A percentile compares a stretch with the other conserved stretches of the same genome.
Conservation (phyloP, 2,329 filamentous ascomycete genomes). For the Annulohypoxylon truncatum region DNA sequence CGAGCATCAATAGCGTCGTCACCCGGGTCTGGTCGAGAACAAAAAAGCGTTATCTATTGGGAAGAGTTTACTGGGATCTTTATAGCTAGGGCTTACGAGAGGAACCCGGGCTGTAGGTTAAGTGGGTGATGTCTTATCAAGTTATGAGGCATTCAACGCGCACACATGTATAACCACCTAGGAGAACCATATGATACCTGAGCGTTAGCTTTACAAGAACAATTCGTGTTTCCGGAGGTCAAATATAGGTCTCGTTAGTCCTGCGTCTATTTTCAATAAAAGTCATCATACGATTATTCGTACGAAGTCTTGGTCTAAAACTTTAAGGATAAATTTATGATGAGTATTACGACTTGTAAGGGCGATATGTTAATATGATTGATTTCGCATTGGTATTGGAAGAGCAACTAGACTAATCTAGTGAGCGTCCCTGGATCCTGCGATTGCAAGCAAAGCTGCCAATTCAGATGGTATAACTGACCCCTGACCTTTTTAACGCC, state of each 20-base stretch:
- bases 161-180: conserved; percentile 22
- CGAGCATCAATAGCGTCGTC: background rate
- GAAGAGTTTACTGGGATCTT: background rate
- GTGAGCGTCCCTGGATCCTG: background rate
- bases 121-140: conserved; percentile 4
- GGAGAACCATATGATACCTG: conserved; percentile 34
- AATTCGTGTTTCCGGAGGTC: conserved; percentile 17
- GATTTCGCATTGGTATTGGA: conserved; percentile 14
- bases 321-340: background rate
- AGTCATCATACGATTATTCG: background rate
- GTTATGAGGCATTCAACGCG: conserved; percentile 7
- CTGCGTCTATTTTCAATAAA: background rate
- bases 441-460: conserved; percentile 8
- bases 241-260: background rate
- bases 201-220: conserved; percentile 24
- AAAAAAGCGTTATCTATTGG: background rate
- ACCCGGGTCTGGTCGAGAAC: background rate
- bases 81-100: background rate
- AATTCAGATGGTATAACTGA: conserved; percentile 40
- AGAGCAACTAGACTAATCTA: background rate
- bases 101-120: background rate
- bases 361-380: background rate
- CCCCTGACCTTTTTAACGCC: conserved; percentile 38
- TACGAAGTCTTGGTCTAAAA: background rate
- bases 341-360: background rate